A percentile compares a stretch with the other conserved stretches of the same genome.
phyloP scores from a whole-genome alignment of 2,329 filamentous ascomycete species.

The Teratosphaeria epicoccoides region DNA sequence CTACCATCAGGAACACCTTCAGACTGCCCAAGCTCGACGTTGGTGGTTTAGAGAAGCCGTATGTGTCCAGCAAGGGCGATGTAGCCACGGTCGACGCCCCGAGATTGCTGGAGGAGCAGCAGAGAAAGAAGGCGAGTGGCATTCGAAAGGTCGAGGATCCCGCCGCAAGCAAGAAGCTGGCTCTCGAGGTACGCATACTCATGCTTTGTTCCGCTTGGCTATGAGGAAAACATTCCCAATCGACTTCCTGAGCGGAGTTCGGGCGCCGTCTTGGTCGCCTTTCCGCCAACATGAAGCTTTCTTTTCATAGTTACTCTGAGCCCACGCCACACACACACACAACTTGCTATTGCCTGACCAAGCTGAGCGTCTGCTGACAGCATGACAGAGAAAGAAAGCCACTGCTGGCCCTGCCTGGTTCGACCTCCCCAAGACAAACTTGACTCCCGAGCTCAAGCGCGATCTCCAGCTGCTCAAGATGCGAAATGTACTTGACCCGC shows the following conservation, averaged over 20 bases:
- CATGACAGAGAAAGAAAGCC: slow-evolving; percentile 44
- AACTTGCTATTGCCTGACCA: neutral
- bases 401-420: slow-evolving; percentile 79
- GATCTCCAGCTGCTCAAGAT: slow-evolving; percentile 85
- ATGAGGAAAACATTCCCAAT: slow-evolving; percentile 72
- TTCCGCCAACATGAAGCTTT: slow-evolving; percentile 57
- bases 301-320: slow-evolving; percentile 71
- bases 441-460: slow-evolving; percentile 76
- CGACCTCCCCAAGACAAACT: slow-evolving; percentile 69
- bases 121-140: slow-evolving; percentile 32
- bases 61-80: slow-evolving; percentile 42
- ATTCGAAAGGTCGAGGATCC: slow-evolving; percentile 46
- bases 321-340: slow-evolving; percentile 13
- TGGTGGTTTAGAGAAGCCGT: slow-evolving; percentile 40
- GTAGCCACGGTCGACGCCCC: slow-evolving; percentile 44
- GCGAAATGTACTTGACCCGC: slow-evolving; percentile 78
- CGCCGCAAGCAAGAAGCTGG: slow-evolving; percentile 34
- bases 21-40: slow-evolving; percentile 43
- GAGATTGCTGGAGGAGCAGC: slow-evolving; percentile 39
- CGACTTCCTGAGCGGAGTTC: slow-evolving; percentile 59
- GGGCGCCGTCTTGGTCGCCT: slow-evolving; percentile 70
- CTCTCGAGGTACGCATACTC: slow-evolving; percentile 41
- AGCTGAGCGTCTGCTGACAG: slow-evolving; percentile 15
- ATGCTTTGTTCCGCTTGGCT: slow-evolving; percentile 25
- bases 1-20: slow-evolving; percentile 18